phyloP scores from a whole-genome alignment of 2,329 filamentous ascomycete species.

The Diaporthe citri region DNA sequence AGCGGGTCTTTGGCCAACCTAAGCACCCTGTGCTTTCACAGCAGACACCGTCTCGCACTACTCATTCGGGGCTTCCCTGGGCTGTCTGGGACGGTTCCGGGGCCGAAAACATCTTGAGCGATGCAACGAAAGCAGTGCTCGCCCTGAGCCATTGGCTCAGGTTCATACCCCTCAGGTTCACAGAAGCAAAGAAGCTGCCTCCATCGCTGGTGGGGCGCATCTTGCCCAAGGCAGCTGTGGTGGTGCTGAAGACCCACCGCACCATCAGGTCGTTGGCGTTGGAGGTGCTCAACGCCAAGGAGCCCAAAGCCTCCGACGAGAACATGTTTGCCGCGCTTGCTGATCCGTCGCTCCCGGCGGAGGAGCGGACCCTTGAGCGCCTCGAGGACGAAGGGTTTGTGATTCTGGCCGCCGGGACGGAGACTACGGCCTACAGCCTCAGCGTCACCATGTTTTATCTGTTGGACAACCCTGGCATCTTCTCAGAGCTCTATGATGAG shows the following conservation, averaged over 20 bases:
- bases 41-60: not conserved
- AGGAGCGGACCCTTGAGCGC: not conserved
- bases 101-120: not conserved
- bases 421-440: not conserved
- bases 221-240: not conserved
- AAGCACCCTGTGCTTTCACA: not conserved
- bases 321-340: not conserved
- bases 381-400: not conserved
- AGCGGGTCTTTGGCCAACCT: not conserved
- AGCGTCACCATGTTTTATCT: not conserved
- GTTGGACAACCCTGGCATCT: not conserved
- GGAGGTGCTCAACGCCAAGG: not conserved
- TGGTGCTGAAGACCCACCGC: not conserved
- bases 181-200: not conserved
- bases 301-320: not conserved
- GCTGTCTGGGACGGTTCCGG: not conserved
- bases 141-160: not conserved
- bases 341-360: not conserved
- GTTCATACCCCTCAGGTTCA: not conserved
- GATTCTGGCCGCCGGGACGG: not conserved
- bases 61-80: not conserved
- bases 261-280: not conserved
- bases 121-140: not conserved
- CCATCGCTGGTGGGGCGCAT: not conserved
- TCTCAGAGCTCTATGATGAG: not conserved